These are phyloP conservation scores for Bryoglossum gracile DNA, from an alignment of 495 filamentous ascomycete genomes.

Conservation along the genomic window DNA sequence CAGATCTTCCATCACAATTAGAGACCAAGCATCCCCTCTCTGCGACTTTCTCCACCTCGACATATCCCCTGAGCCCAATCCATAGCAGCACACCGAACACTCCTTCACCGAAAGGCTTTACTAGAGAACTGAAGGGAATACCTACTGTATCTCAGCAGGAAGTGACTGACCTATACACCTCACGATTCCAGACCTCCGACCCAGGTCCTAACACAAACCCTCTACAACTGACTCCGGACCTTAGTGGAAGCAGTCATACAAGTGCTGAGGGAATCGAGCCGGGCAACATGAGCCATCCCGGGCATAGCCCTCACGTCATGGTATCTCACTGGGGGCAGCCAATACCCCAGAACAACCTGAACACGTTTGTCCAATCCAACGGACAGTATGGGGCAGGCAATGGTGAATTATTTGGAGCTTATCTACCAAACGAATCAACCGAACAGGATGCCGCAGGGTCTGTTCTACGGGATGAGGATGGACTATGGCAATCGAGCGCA, in stretches of 20 bases:
- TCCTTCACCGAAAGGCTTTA: conserved; percentile 11
- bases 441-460: not conserved
- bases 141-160: conserved; percentile 19
- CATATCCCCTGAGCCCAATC: conserved; percentile 21
- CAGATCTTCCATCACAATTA: conserved; percentile 4
- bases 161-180: conserved; percentile 9
- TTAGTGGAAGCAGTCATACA: conserved; percentile 38
- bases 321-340: conserved; percentile 40
- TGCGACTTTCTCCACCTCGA: conserved; percentile 10
- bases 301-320: conserved; percentile 41
- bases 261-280: conserved; percentile 40
- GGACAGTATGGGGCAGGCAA: not conserved
- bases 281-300: conserved; percentile 29
- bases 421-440: not conserved
- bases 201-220: not conserved
- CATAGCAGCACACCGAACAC: conserved; percentile 20
- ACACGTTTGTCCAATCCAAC: not conserved
- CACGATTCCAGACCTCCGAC: conserved; percentile 5
- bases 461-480: conserved; percentile 18
- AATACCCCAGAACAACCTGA: not conserved
- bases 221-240: conserved; percentile 40
- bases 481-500: conserved; percentile 15
- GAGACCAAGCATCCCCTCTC: conserved; percentile 2
- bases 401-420: not conserved
- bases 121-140: conserved; percentile 7